Percentiles rank a stretch among this genome's conserved stretches.
Conservation (phyloP, 2,329 filamentous ascomycete genomes). For the Alternaria gansuensis region DNA sequence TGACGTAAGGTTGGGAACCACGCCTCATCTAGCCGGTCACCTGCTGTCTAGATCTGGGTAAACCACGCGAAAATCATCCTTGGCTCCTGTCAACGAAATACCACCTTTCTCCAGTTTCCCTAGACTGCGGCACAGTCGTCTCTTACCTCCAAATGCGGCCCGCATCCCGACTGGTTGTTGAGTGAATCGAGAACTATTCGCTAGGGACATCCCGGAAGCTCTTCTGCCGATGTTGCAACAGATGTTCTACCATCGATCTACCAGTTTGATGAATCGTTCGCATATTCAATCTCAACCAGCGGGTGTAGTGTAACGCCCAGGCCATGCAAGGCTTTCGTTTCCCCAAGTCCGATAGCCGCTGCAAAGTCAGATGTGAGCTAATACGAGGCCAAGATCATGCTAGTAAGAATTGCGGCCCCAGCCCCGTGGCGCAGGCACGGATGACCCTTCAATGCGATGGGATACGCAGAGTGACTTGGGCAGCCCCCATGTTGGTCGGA, state of each 20-base stretch:
- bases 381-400: background rate
- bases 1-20: background rate
- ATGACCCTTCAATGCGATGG: background rate
- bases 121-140: conserved; percentile 1
- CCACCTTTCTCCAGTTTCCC: background rate
- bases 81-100: background rate
- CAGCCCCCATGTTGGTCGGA: background rate
- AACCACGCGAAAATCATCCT: too few relatives aligned
- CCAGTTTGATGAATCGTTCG: background rate
- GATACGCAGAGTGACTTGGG: background rate
- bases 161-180: background rate
- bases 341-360: background rate
- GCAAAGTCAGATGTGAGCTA: background rate
- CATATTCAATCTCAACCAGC: background rate
- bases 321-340: background rate
- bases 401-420: background rate
- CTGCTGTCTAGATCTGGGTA: background rate
- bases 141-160: background rate
- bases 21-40: background rate
- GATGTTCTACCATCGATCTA: background rate
- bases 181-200: background rate
- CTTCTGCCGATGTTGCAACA: background rate
- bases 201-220: background rate
- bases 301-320: background rate
- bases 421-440: background rate